Percentiles rank a stretch among this genome's conserved stretches.
phyloP scores from a whole-genome alignment of 2,329 filamentous ascomycete genomes.

The Cercospora zeina region DNA sequence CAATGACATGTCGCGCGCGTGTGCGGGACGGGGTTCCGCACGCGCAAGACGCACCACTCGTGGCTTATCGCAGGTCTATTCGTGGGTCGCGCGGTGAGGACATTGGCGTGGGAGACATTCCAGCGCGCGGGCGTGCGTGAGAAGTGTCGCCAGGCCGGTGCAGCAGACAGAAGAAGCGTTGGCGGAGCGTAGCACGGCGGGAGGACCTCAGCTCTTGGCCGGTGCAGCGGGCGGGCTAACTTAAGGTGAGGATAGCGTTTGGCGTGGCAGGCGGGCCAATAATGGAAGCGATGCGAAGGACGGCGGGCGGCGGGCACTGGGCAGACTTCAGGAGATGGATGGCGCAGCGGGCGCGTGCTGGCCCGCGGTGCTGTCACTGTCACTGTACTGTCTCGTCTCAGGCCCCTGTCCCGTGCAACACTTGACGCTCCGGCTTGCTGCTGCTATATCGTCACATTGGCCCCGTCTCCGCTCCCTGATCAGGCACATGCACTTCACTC shows the following conservation, averaged over 20 bases:
- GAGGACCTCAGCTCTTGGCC: no score
- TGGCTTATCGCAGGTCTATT: background rate
- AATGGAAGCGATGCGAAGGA: background rate
- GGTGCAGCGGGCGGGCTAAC: background rate
- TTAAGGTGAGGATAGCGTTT: background rate
- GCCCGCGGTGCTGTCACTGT: background rate
- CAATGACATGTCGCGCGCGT: slow-evolving; percentile 70
- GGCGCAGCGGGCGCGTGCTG: background rate
- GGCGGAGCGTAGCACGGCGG: background rate
- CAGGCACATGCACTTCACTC: no score
- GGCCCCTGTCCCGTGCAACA: no score
- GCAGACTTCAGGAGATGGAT: background rate
- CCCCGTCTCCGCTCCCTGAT: no score
- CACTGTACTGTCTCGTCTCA: background rate
- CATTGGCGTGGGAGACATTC: slow-evolving; percentile 27
- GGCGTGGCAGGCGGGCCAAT: background rate
- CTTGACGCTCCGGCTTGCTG: no score
- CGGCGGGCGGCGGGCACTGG: no score
- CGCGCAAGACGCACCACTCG: slow-evolving; percentile 12
- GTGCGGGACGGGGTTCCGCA: slow-evolving; percentile 15
- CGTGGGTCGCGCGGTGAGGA: slow-evolving; percentile 19
- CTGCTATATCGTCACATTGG: no score
- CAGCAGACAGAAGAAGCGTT: background rate
- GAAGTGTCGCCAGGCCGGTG: background rate
- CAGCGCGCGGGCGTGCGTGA: slow-evolving; percentile 10